Conservation (phyloP, 192 early-diverging fungal species). For the Rhizophlyctis rosea region DNA sequence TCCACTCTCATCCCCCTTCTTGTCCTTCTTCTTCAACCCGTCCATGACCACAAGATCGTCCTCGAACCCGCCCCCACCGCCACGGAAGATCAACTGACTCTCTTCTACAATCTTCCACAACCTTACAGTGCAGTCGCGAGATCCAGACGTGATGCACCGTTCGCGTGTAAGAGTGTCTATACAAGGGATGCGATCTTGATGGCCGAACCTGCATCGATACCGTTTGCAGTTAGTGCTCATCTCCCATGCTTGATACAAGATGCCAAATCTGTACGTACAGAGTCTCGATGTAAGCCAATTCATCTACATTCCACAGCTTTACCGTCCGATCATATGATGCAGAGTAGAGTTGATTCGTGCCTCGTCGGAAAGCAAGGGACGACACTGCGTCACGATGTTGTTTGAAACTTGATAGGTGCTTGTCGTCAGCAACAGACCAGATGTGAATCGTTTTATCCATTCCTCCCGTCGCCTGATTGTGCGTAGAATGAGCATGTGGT, state of each 20-base stretch:
- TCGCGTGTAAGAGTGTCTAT: slow-evolving; percentile 84
- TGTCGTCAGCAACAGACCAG: slow-evolving; percentile 81
- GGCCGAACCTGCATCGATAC: slow-evolving; percentile 70
- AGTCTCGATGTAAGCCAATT: slow-evolving; percentile 90
- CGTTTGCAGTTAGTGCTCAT: no score
- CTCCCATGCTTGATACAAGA: no score
- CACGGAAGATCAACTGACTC: slow-evolving; percentile 87
- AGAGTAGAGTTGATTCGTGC: slow-evolving; percentile 79
- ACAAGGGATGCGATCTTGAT: slow-evolving; percentile 85
- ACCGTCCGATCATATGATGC: slow-evolving; percentile 88
- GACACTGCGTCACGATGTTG: slow-evolving; percentile 93
- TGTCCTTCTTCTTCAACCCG: slow-evolving; percentile 37
- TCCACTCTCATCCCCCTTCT: slow-evolving; percentile 25
- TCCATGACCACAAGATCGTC: slow-evolving; percentile 49
- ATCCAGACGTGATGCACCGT: slow-evolving; percentile 85
- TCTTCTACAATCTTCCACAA: slow-evolving; percentile 97
- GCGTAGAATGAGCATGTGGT: background rate
- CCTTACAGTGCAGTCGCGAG: slow-evolving; percentile 84
- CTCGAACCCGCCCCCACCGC: slow-evolving; percentile 47
- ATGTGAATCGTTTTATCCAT: slow-evolving; percentile 87
- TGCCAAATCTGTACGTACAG: slow-evolving; percentile 49
- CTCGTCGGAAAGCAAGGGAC: slow-evolving; percentile 79
- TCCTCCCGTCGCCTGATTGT: slow-evolving; percentile 74
- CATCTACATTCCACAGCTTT: slow-evolving; percentile 96
- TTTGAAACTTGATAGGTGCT: slow-evolving; percentile 67